Base-by-base conservation (phyloP, 768 basidiomycete genomes). In the Inosperma sp. region DNA sequence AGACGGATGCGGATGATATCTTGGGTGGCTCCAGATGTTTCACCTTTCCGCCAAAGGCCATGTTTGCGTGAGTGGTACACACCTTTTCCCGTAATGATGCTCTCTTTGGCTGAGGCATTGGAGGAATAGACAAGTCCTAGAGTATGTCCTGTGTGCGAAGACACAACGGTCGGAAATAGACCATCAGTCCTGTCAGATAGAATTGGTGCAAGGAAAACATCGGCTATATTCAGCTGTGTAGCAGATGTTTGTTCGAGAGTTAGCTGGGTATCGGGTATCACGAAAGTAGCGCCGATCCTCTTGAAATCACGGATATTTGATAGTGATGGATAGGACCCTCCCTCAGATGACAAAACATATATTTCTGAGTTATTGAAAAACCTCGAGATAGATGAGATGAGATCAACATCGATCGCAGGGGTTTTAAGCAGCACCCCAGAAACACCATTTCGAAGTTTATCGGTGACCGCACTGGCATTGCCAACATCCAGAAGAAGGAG, bases 91-190 rank as follows among this genome's bases (percentile, higher is more conserved):
- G 92, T 85, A 30, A 82, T 54, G 65, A 99, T 92, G 58, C 88
- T 87, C 65, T 94, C 90, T 42, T 77, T 79, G 59, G 98, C 76
- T 4, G 93, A 95, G 58, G 87, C 84, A 45, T 67, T 60, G 17
- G 95, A 98, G 9, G 96, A 98, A 72, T 99, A 99, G 29, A 97
- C 96, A 49, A 99, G 80, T 14, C 96, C 96, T 13, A 98, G 81
- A 5, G 84, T 76, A 56, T 83, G 82, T 21, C 86, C 86, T 17
- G 81, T 81, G 55, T 88, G 78, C 1, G 88, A 84, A 10, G 91
- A 85, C 26, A 98, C 86, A 44, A 98, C 76, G 7, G 96, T 99
- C 0, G 94, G 90, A 69, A 91, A 93, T 33, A 99, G 80, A 27
- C 90, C 92, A 65, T 98, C 96, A 0, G 83, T 75, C 42, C 96